phyloP scores from a whole-genome alignment of 192 early-diverging fungal species.

The Nowakowskiella sp. region DNA sequence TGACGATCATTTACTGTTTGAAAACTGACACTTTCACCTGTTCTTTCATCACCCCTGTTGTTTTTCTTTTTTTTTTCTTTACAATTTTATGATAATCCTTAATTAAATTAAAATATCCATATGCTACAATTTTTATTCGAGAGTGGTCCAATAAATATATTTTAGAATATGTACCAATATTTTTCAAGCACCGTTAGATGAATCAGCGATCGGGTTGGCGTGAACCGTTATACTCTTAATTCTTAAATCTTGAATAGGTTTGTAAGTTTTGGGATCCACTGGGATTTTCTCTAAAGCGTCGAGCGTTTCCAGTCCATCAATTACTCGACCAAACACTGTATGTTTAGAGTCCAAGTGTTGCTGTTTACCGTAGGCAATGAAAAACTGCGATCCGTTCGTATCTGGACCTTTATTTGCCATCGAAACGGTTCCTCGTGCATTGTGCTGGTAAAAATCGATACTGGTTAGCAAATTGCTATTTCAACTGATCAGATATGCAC shows the following conservation, averaged over 20 bases:
- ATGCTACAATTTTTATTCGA: too few relatives aligned
- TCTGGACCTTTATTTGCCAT: constrained; percentile 91
- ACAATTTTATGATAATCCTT: too few relatives aligned
- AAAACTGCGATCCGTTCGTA: constrained; percentile 65
- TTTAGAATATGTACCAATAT: too few relatives aligned
- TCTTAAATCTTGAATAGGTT: constrained; percentile 66
- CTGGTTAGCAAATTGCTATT: too few relatives aligned
- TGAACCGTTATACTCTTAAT: constrained; percentile 77
- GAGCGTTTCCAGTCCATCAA: constrained; percentile 78
- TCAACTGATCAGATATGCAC: constrained; percentile 21
- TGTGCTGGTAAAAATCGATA: constrained; percentile 52
- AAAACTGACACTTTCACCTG: too few relatives aligned
- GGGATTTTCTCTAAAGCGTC: constrained; percentile 80
- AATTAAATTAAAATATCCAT: too few relatives aligned
- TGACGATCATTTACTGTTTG: too few relatives aligned
- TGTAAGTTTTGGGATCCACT: constrained; percentile 68
- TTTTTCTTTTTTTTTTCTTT: too few relatives aligned
- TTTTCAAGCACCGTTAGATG: constrained; percentile 4
- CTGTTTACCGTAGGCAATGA: constrained; percentile 83
- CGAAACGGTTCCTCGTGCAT: constrained; percentile 75
- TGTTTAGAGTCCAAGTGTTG: constrained; percentile 86
- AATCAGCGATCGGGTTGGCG: constrained; percentile 91
- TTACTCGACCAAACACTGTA: constrained; percentile 83
- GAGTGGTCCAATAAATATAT: not conserved
- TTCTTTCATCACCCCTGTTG: too few relatives aligned